Evolutionary conservation across 2,329 filamentous ascomycete genomes (phyloP).

Genomic region (Esteya vermicola): DNA sequence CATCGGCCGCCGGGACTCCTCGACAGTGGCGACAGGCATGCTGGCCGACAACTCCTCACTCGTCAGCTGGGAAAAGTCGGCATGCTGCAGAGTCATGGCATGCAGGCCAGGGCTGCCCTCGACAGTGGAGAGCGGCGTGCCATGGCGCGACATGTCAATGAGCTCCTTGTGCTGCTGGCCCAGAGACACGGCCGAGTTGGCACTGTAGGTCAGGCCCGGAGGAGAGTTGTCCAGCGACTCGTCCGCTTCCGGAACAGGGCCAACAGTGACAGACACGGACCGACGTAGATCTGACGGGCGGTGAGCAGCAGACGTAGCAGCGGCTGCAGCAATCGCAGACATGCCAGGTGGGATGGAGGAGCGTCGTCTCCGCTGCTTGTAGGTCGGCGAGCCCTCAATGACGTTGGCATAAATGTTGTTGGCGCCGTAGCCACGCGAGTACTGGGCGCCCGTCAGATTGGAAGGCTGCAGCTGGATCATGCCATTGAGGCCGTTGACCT

Average conservation of each 20-base stretch:
- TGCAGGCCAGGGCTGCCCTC: conserved; percentile 71
- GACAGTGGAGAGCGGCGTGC: conserved; percentile 74
- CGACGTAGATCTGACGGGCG: conserved; percentile 81
- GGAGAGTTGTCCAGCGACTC: conserved; percentile 69
- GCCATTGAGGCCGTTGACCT: conserved; percentile 64
- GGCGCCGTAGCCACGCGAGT: conserved; percentile 54
- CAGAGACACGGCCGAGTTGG: conserved; percentile 47
- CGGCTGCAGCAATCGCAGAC: conserved; percentile 48
- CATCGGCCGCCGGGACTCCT: conserved; percentile 53
- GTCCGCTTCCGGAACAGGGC: conserved; percentile 66
- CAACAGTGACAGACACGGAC: conserved; percentile 79
- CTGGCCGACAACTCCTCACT: conserved; percentile 42
- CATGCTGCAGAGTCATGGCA: conserved; percentile 45
- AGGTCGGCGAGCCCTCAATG: conserved; percentile 94
- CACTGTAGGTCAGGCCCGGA: conserved; percentile 60
- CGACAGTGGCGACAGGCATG: conserved; percentile 39
- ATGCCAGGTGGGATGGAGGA: conserved; percentile 82
- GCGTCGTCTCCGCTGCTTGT: conserved; percentile 89
- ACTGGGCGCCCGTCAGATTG: conserved; percentile 68
- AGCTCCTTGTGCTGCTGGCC: conserved; percentile 64
- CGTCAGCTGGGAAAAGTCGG: conserved; percentile 51
- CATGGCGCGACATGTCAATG: conserved; percentile 72
- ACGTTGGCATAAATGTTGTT: conserved; percentile 78
- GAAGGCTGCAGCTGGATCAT: conserved; percentile 86
- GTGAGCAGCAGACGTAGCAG: conserved; percentile 34